Evolutionary conservation across 2,329 filamentous ascomycete genomes (phyloP).

Genomic region (Colletotrichum coccodes): DNA sequence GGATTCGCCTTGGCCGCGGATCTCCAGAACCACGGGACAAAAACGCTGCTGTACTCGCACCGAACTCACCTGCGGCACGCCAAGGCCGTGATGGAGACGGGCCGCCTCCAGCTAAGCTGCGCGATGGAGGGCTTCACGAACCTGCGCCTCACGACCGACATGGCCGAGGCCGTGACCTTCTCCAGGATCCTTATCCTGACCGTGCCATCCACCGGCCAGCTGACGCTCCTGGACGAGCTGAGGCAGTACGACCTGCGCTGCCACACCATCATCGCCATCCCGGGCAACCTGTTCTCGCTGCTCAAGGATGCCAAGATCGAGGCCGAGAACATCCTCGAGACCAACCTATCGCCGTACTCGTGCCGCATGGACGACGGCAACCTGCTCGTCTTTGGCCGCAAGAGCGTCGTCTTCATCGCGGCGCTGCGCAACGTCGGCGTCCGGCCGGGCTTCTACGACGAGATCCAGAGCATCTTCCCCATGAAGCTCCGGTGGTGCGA

Average conservation of each 20-base stretch:
- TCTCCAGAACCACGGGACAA: not conserved
- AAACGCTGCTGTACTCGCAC: constrained; percentile 15
- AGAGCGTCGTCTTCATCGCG: constrained; percentile 12
- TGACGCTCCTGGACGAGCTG: constrained; percentile 13
- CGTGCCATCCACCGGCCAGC: constrained; percentile 20
- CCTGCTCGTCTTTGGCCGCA: constrained; percentile 8
- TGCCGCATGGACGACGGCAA: constrained; percentile 12
- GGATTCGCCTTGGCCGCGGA: constrained; percentile 22
- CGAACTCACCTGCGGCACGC: constrained; percentile 17
- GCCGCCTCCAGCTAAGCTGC: constrained; percentile 2
- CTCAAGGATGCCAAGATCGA: constrained; percentile 13
- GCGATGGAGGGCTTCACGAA: constrained; percentile 15
- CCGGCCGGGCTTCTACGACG: constrained; percentile 3
- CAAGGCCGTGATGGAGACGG: constrained; percentile 10
- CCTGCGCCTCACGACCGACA: constrained; percentile 12
- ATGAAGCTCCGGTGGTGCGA: constrained; percentile 13
- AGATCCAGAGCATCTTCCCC: constrained; percentile 19
- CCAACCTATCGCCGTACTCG: constrained; percentile 21
- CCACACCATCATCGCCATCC: constrained; percentile 15
- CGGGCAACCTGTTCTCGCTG: constrained; percentile 9
- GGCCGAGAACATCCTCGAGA: constrained; percentile 14
- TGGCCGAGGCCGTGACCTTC: constrained; percentile 8
- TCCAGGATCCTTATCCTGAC: constrained; percentile 14
- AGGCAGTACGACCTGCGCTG: not conserved
- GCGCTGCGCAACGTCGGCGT: not conserved